phyloP scores from a whole-genome alignment of 257 asterid genomes.

The Thymus quinquecostatus region DNA sequence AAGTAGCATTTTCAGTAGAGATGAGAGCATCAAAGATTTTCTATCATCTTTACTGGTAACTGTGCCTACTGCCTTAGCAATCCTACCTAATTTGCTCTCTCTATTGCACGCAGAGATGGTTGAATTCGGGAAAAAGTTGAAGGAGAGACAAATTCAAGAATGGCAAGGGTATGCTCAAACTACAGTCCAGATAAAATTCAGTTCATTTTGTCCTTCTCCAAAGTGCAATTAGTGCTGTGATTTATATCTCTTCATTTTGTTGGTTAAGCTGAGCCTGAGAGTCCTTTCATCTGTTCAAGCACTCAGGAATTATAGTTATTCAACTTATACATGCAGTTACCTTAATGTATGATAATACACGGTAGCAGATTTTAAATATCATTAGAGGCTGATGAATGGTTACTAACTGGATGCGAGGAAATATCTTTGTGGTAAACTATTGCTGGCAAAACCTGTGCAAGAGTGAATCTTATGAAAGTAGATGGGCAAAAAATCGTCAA shows the following conservation, averaged over 20 bases:
- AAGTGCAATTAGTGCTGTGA: background rate
- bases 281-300: conserved; percentile 19
- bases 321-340: background rate
- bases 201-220: background rate
- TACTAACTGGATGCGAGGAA: background rate
- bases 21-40: conserved; percentile 1
- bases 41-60: background rate
- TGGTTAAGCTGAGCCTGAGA: conserved; percentile 1
- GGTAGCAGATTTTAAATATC: background rate
- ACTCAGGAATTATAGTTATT: conserved; percentile 13
- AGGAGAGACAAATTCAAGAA: conserved; percentile 84
- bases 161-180: conserved; percentile 72
- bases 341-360: background rate
- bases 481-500: background rate
- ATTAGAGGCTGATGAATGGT: conserved; percentile 1
- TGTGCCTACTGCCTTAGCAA: background rate
- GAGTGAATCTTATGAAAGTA: background rate
- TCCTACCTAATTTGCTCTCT: conserved; percentile 26
- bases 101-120: conserved; percentile 67
- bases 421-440: background rate
- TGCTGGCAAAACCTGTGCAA: conserved; percentile 14
- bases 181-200: background rate
- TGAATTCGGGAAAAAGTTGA: conserved; percentile 89
- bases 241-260: background rate
- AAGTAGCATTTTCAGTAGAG: conserved; percentile 15